These are phyloP conservation scores for Gyromitra esculenta DNA, from an alignment of 2,329 filamentous ascomycete genomes.

Conservation along the genomic window DNA sequence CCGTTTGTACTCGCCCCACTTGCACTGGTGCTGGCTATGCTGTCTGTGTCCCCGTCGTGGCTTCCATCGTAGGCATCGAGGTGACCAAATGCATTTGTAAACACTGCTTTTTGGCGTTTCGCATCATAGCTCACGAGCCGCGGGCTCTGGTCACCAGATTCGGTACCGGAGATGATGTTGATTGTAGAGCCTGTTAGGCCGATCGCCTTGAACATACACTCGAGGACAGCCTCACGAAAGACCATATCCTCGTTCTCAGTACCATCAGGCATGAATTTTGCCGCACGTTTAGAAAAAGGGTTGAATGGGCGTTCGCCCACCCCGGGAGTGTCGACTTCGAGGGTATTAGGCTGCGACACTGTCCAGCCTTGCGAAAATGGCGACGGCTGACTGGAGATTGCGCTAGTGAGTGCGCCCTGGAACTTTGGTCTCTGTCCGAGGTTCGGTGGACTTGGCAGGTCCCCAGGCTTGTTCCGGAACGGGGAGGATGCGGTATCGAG, in stretches of 20 bases:
- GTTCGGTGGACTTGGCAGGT: constrained; percentile 15
- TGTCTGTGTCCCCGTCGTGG: constrained; percentile 85
- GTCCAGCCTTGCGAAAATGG: constrained; percentile 46
- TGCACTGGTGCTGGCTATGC: constrained; percentile 69
- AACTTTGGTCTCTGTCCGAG: constrained; percentile 15
- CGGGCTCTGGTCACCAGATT: constrained; percentile 86
- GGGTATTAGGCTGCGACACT: constrained; percentile 31
- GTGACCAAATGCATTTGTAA: constrained; percentile 88
- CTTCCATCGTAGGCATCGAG: constrained; percentile 84
- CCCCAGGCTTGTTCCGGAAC: constrained; percentile 34
- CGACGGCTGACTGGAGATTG: constrained; percentile 11
- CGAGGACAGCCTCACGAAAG: constrained; percentile 88
- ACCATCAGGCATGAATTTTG: constrained; percentile 52
- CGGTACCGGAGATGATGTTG: constrained; percentile 58
- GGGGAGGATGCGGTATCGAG: constrained; percentile 53
- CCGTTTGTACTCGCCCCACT: constrained; percentile 73
- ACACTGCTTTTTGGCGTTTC: constrained; percentile 78
- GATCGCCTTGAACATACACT: constrained; percentile 95
- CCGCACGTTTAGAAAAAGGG: constrained; percentile 53
- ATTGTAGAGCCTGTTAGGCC: constrained; percentile 71
- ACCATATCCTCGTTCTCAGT: constrained; percentile 74
- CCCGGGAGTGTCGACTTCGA: constrained; percentile 41
- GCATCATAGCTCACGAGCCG: constrained; percentile 85
- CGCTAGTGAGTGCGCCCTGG: constrained; percentile 16
- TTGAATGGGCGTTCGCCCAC: constrained; percentile 51